Conservation (phyloP, 345 rosid genomes). For the Populus nigra region DNA sequence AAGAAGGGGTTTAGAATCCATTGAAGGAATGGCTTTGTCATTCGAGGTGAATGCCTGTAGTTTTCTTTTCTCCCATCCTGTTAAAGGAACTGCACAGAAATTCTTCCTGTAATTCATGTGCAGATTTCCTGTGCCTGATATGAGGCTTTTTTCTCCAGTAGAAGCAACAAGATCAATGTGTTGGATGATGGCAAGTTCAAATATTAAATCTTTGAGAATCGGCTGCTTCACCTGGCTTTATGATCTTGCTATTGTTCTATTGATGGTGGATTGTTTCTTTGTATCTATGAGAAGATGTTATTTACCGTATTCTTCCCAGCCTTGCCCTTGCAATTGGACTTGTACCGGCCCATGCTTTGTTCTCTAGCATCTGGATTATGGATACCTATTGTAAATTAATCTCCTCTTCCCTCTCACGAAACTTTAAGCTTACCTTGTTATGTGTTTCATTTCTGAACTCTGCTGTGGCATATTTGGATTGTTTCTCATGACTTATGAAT, state of each 20-base stretch:
- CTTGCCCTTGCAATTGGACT: background rate
- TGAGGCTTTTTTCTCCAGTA: slow-evolving; percentile 15
- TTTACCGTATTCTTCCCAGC: background rate
- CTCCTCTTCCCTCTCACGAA: background rate
- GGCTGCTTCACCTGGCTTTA: slow-evolving; percentile 21
- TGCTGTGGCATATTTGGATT: slow-evolving; percentile 4
- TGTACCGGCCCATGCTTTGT: background rate
- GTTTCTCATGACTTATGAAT: slow-evolving; percentile 5
- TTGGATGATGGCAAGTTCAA: slow-evolving; percentile 13
- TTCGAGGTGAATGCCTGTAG: slow-evolving; percentile 21
- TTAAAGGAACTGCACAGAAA: slow-evolving; percentile 1
- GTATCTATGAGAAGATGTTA: background rate
- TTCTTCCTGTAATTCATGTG: slow-evolving; percentile 16
- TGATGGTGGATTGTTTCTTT: slow-evolving; percentile 14
- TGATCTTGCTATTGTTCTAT: slow-evolving; percentile 4
- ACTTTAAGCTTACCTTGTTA: background rate
- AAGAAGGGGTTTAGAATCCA: slow-evolving; percentile 8
- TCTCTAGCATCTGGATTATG: background rate
- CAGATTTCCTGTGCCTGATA: slow-evolving; percentile 24
- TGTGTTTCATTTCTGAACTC: slow-evolving; percentile 1
- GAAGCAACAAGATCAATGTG: slow-evolving; percentile 10
- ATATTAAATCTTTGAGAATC: slow-evolving; percentile 4
- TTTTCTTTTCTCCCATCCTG: background rate
- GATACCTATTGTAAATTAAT: background rate
- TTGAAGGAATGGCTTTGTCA: slow-evolving; percentile 22